Conservation (phyloP, 208 protist species). For the Trypanosoma theileri region DNA sequence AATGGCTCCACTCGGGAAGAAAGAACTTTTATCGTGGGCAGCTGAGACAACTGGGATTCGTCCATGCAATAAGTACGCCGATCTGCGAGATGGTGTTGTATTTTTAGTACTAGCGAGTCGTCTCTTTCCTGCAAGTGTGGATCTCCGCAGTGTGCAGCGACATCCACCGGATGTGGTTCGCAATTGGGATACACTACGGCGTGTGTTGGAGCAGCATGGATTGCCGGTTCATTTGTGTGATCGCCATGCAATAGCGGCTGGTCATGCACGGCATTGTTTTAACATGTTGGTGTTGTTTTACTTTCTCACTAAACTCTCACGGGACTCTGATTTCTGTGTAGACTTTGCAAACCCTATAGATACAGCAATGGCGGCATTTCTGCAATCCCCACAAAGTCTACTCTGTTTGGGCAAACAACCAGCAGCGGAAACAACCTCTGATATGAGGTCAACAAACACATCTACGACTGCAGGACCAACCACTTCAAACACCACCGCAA, state of each 20-base stretch:
- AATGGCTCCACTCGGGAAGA: constrained; percentile 34
- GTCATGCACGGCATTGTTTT: constrained; percentile 55
- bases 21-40: constrained; percentile 61
- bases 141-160: constrained; percentile 37
- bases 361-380: constrained; percentile 46
- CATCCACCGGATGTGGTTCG: constrained; percentile 32
- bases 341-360: constrained; percentile 68
- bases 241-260: constrained; percentile 40
- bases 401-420: constrained; percentile 35
- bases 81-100: constrained; percentile 65
- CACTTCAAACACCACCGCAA: not conserved
- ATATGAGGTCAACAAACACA: not conserved
- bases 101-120: constrained; percentile 38
- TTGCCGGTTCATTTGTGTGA: constrained; percentile 52
- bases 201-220: constrained; percentile 32
- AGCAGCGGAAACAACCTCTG: not conserved
- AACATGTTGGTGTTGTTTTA: constrained; percentile 75
- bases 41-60: constrained; percentile 31
- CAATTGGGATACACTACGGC: constrained; percentile 57
- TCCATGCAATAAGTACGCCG: constrained; percentile 54
- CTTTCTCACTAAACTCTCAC: constrained; percentile 45
- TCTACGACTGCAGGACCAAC: not conserved
- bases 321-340: constrained; percentile 46
- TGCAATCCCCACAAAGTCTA: constrained; percentile 59
- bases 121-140: constrained; percentile 32